Evolutionary conservation across 2,329 filamentous ascomycete species (phyloP), one percentile per base, ranked within the genome.

Genomic region (Fusarium domesticum): DNA sequence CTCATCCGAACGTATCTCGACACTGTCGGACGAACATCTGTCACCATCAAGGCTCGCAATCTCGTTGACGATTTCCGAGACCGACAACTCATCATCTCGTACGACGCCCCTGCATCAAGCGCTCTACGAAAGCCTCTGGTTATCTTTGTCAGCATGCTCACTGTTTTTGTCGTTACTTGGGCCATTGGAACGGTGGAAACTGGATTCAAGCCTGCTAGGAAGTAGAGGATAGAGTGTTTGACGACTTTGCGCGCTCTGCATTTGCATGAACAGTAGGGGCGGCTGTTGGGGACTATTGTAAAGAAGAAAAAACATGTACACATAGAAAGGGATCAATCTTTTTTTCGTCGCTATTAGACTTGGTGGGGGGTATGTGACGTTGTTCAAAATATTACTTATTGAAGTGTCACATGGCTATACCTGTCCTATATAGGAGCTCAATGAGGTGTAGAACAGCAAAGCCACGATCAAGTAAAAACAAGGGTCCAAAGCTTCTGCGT

Each of bases 1-100:
- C 70, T 85, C n/a, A 81, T 93, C 71, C 85, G 84, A 68, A 96
- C 91, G 0, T 98, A 90, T 70, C 86, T 98, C 71, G 93, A 98
- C 68, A 97, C 93, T 0, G 61, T 92, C 23, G 93, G 93, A 49
- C 87, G 93, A 52, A 95, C 92, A 1, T 80, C 84, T 0, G 76
- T 98, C 48, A 84, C 79, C 39, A 76, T 98, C 60, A 87, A 85
- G 50, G 88, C 89, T 6, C 77, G 83, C 57, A 97, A 96, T 66
- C 73, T 97, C 40, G 88, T 95, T 1, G 93, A 98, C 58, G 93
- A 97, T 56, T 81, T 91, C 61, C 80, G 91, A 42, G 89, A 91
- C 61, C 83, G 87, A 23, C 84, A 93, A 53, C 68, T 97, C 17
- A 74, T 96, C 57, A 86, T 97, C 41, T 85, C 87, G 2, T 98